phyloP scores from a whole-genome alignment of 805 yeast genomes.

The Metschnikowia orientalis region DNA sequence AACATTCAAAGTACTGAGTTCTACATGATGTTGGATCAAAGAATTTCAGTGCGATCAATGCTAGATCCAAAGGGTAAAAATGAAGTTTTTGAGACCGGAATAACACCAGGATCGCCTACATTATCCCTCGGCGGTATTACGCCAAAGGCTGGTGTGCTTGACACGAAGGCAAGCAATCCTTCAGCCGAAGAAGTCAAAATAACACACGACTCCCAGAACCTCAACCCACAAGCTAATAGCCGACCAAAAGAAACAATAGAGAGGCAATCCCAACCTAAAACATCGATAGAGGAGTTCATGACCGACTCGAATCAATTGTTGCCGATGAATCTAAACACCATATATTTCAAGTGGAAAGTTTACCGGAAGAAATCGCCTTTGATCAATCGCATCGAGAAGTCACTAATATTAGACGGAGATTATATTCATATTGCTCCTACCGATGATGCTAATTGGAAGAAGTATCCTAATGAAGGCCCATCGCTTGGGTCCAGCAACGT shows the following conservation, averaged over 20 bases:
- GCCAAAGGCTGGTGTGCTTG: conserved; percentile 21
- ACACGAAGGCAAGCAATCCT: conserved; percentile 11
- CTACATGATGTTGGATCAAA: conserved; percentile 18
- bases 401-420: conserved; percentile 90
- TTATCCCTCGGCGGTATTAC: conserved; percentile 21
- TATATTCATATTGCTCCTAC: conserved; percentile 85
- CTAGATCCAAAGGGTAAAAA: conserved; percentile 10
- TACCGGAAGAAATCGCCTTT: conserved; percentile 87
- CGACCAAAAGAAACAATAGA: not conserved
- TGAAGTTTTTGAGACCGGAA: conserved; percentile 20
- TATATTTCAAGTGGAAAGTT: conserved; percentile 80
- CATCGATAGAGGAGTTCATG: conserved; percentile 16
- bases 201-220: not conserved
- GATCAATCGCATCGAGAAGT: conserved; percentile 72
- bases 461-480: conserved; percentile 31
- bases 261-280: conserved; percentile 11
- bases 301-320: conserved; percentile 15
- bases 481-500: conserved; percentile 18
- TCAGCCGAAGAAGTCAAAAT: not conserved
- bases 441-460: conserved; percentile 54
- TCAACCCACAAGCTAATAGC: not conserved
- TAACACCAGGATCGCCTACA: conserved; percentile 28
- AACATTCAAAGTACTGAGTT: conserved; percentile 14
- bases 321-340: conserved; percentile 41
- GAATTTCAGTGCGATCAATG: conserved; percentile 13